Evolutionary conservation across 139 green algal species (phyloP), one percentile per base, ranked within the genome.

Genomic region (Picochlorum sp.): DNA sequence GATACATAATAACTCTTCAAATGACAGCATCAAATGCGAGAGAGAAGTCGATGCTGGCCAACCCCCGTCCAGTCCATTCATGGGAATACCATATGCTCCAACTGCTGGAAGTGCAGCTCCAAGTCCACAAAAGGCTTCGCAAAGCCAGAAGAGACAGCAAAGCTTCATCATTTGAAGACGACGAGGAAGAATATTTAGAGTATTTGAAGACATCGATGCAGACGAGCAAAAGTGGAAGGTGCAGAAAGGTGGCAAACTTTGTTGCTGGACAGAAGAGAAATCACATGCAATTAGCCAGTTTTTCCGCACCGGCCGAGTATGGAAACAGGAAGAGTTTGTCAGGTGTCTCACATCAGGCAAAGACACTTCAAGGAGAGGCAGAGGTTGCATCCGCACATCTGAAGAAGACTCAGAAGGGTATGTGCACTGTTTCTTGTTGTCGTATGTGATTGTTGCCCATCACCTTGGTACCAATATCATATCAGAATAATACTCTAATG

Each of bases 191-290:
- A 7, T 41, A 41, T 41, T 41, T 41, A 41, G 34, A 41, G 34
- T 41, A 41, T 41, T 41, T 41, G 34, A 41, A 41, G 34, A 41
- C 63, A 34, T 38, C 20, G 6, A 47, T 71, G 28, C 62, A 71
- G 41, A 65, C 54, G 11, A 76, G 63, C 52, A 71, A 71, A 54
- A 62, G 54, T 38, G 63, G 69, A n/a, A 55, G 69, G n/a, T 55
- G 70, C 30, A 63, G 69, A 23, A 76, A 71, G 60, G 69, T 71
- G 32, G 4, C 61, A 30, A 34, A 23, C 11, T 65, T 65, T 30
- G 57, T 32, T 54, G 58, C 7, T 18, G 44, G 18, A 15, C 21
- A 54, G 1, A 20, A 21, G 13, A 54, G 23, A 13, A 30, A 21
- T 24, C n/a, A 51, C n/a, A 57, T 16, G 57, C 13, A 1, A 62